A percentile compares a stretch with the other conserved stretches of the same genome.
Evolutionary conservation across 139 green algal genomes (phyloP).

Genomic region (Chlorella sp.): DNA sequence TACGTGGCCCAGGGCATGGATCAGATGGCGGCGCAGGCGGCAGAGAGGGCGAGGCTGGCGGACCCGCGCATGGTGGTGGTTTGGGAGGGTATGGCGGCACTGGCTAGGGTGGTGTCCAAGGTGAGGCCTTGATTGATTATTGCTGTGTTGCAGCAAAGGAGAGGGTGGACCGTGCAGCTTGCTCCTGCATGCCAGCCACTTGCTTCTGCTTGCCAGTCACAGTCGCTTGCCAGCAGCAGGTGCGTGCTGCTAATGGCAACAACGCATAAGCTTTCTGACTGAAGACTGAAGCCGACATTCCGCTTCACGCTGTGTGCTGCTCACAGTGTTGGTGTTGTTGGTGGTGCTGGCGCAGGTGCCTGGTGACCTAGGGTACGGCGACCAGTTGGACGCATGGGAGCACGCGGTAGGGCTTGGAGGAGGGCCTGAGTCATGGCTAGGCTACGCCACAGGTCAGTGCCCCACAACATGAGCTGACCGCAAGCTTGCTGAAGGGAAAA

Average conservation of each 20-base stretch:
- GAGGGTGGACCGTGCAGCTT: no score
- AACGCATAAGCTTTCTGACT: no score
- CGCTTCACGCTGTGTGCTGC: not conserved
- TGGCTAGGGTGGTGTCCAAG: constrained; percentile 43
- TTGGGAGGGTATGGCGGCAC: constrained; percentile 72
- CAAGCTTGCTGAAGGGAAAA: no score
- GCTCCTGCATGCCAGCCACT: no score
- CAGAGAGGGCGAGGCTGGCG: no score
- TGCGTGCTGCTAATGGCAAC: no score
- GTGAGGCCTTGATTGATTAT: constrained; percentile 18
- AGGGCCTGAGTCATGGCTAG: constrained; percentile 33
- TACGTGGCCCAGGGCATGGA: no score
- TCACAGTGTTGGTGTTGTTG: not conserved
- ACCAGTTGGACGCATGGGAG: constrained; percentile 33
- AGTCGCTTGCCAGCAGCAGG: no score
- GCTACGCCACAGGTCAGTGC: constrained; percentile 15
- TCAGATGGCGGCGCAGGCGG: no score
- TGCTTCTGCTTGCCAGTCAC: no score
- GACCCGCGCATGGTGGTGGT: constrained; percentile 37
- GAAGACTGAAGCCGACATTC: no score
- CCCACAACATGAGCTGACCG: not conserved
- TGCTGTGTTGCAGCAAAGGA: constrained; percentile 17
- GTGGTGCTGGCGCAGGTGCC: constrained; percentile 3
- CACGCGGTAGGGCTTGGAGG: constrained; percentile 54
- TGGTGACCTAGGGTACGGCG: constrained; percentile 12